A percentile compares a stretch with the other conserved stretches of the same genome.
Evolutionary conservation across 345 rosid species (phyloP).

Genomic region (rapeseed (Brassica napus)): Da-Ae NC_063434.1:30434001-30434500

Average conservation of each 20-base stretch:
- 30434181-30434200: slow-evolving; percentile 80
- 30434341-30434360: slow-evolving; percentile 2
- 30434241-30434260: not conserved
- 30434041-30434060: not conserved
- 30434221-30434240: not conserved
- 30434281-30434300: not conserved
- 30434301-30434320: not conserved
- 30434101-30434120: slow-evolving; percentile 32
- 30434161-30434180: slow-evolving; percentile 86
- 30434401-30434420: slow-evolving; percentile 1
- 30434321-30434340: slow-evolving; percentile 7
- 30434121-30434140: slow-evolving; percentile 95
- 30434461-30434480: not conserved
- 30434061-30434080: slow-evolving; percentile 13
- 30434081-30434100: not conserved
- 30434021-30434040: not conserved
- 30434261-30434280: not conserved
- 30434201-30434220: slow-evolving; percentile 69
- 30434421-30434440: not conserved
- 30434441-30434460: not conserved
- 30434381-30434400: not conserved
- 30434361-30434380: not conserved
- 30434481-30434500: not conserved
- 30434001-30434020: not conserved
- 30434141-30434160: slow-evolving; percentile 85